Evolutionary conservation across 805 yeast species (phyloP).

Genomic region (Candida multigemmis): DNA sequence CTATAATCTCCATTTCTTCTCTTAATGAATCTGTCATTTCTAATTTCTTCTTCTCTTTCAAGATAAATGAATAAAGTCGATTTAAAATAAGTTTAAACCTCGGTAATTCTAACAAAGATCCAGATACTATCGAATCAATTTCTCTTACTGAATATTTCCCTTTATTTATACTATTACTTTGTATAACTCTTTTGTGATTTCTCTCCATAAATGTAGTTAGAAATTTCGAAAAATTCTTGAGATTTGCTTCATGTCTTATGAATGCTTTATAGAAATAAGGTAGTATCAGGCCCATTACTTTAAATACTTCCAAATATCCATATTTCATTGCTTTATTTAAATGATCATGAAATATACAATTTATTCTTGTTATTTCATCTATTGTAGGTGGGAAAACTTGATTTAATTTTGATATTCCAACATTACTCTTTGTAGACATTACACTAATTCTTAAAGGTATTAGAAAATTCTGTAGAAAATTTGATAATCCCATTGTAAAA

Average conservation of each 20-base stretch:
- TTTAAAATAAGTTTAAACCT: conserved; percentile 61
- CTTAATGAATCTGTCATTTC: too few relatives aligned
- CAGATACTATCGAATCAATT: conserved; percentile 44
- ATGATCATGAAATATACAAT: conserved; percentile 75
- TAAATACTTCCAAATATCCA: conserved; percentile 71
- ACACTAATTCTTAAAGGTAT: conserved; percentile 71
- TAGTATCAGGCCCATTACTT: conserved; percentile 71
- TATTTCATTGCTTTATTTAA: conserved; percentile 54
- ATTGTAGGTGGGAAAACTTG: conserved; percentile 88
- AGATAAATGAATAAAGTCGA: conserved; percentile 43
- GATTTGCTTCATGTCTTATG: conserved; percentile 90
- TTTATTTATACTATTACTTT: conserved; percentile 18
- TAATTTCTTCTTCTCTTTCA: conserved; percentile 2
- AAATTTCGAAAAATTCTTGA: conserved; percentile 52
- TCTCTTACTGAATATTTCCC: conserved; percentile 16
- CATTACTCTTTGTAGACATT: conserved; percentile 41
- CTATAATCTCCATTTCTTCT: conserved; percentile 16
- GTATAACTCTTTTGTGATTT: conserved; percentile 18
- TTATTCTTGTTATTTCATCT: conserved; percentile 86
- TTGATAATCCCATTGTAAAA: conserved; percentile 62
- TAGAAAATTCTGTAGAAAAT: conserved; percentile 67
- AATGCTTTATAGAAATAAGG: conserved; percentile 92
- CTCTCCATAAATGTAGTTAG: conserved; percentile 32
- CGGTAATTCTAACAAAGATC: conserved; percentile 58
- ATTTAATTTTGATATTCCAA: conserved; percentile 62